Percentiles rank a stretch among this genome's conserved stretches.
phyloP scores from a whole-genome alignment of 768 basidiomycete species.

The Tremella yokohamensis region DNA sequence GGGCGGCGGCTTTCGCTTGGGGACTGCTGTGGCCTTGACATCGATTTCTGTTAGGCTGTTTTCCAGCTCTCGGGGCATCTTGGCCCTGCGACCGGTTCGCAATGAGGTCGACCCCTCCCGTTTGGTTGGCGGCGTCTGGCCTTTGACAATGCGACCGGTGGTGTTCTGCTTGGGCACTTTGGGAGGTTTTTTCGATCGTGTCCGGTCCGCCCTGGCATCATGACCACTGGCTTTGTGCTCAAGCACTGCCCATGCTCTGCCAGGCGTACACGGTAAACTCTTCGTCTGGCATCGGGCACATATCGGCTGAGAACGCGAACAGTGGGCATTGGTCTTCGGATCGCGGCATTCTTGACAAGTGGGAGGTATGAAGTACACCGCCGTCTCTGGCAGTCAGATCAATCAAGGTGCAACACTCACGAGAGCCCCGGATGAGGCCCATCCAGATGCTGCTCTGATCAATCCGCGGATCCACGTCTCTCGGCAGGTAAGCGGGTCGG shows the following conservation, averaged over 20 bases:
- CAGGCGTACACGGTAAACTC: slow-evolving; percentile 6
- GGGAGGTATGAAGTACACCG: slow-evolving; percentile 35
- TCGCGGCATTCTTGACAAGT: slow-evolving; percentile 28
- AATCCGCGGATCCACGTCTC: slow-evolving; percentile 32
- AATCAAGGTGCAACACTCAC: slow-evolving; percentile 1
- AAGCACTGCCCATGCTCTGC: slow-evolving; percentile 16
- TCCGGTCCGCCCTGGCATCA: background rate
- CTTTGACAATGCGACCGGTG: too few relatives aligned
- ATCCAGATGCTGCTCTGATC: slow-evolving; percentile 36
- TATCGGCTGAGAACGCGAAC: slow-evolving; percentile 30
- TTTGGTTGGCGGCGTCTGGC: too few relatives aligned
- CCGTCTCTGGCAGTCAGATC: slow-evolving; percentile 14
- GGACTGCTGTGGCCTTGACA: background rate
- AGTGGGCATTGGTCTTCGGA: slow-evolving; percentile 23
- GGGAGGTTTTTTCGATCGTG: background rate
- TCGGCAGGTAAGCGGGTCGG: slow-evolving; percentile 29
- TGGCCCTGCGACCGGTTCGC: too few relatives aligned
- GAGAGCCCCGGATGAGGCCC: background rate
- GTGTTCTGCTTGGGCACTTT: background rate
- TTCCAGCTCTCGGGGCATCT: background rate
- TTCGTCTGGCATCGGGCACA: slow-evolving; percentile 26
- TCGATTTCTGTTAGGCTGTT: background rate
- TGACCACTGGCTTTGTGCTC: slow-evolving; percentile 19
- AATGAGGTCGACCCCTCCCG: too few relatives aligned
- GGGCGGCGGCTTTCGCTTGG: background rate